A percentile compares a stretch with the other conserved stretches of the same genome.
phyloP scores from a whole-genome alignment of 257 asterid genomes.

The Ocimum tenuiflorum region DNA sequence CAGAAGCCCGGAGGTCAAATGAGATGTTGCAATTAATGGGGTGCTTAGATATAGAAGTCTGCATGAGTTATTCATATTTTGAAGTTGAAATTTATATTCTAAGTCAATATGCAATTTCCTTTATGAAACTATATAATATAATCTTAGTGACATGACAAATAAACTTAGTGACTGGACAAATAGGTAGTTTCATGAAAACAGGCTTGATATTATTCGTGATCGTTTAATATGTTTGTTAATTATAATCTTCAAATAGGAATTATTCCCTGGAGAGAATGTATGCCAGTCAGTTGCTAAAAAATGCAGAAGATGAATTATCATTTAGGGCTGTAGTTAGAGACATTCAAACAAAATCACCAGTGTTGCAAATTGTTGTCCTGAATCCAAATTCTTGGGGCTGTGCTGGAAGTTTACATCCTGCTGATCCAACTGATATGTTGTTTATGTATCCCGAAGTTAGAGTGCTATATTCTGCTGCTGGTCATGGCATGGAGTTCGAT shows the following conservation, averaged over 20 bases:
- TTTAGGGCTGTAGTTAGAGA: constrained; percentile 77
- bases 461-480: constrained; percentile 53
- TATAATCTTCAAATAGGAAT: constrained; percentile 36
- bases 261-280: constrained; percentile 72
- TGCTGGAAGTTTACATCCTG: constrained; percentile 37
- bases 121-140: background rate
- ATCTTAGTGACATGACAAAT: background rate
- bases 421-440: constrained; percentile 40
- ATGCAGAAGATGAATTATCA: constrained; percentile 77
- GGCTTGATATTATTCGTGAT: constrained; percentile 8
- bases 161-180: background rate
- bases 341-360: constrained; percentile 46
- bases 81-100: background rate
- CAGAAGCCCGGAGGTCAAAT: background rate
- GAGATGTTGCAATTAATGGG: background rate
- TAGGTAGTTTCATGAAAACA: background rate
- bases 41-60: background rate
- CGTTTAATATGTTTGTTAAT: background rate
- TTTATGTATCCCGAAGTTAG: constrained; percentile 56
- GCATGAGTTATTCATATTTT: background rate
- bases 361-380: constrained; percentile 64
- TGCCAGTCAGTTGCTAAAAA: constrained; percentile 64
- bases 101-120: background rate
- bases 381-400: constrained; percentile 80
- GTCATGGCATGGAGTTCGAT: constrained; percentile 33